Base-by-base conservation (phyloP, 352 stramenopile genomes). In the Aphanomyces stellatus region DNA sequence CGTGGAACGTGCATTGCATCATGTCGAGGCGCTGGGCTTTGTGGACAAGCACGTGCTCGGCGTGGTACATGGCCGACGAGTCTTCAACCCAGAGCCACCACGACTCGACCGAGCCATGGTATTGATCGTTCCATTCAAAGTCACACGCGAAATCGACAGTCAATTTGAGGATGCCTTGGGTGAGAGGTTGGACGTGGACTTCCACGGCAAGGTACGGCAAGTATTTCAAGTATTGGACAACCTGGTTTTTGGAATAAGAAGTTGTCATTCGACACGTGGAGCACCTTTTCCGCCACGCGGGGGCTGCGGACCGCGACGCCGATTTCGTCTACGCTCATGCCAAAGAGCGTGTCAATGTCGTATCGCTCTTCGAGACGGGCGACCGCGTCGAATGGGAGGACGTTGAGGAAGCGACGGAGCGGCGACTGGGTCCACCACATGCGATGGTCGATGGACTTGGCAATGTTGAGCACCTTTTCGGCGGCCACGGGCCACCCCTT, bases 1-100 rank as follows among this genome's bases (percentile, higher is more conserved):
- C 88, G 28, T 93, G 98, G 49, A 98, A 97, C 65, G 98, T 96
- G 46, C 99, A 76, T 31, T 91, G 82, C 1, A 95, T 81, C 1
- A 74, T 56, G 42, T 91, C 43, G 37, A 61, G 69, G 75, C 59
- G 87, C 74, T 10, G 76, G 78, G 51, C 81, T 76, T 67, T 88
- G 59, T 88, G 80, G 6, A 98, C 71, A 6, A 94, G 75, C 41
- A 93, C 87, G 62, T 93, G 88, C 72, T 98, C 95, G 17, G 83
- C 93, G 74, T 98, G 93, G 67, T 98, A 98, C 61, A 98, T 97
- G 46, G 84, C 94, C 19, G 86, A 74, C 0, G 81, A 81, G 70
- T 99, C 96, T 82, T 99, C 97, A 13, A 99, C 88, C 97, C 96
- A 99, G 13, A 99, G 74, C 94, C 96, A 99, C 37, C 97, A 99